A percentile compares a stretch with the other conserved stretches of the same genome.
Evolutionary conservation across 2,329 filamentous ascomycete species (phyloP).

Genomic region (Cytospora paraplurivora): DNA sequence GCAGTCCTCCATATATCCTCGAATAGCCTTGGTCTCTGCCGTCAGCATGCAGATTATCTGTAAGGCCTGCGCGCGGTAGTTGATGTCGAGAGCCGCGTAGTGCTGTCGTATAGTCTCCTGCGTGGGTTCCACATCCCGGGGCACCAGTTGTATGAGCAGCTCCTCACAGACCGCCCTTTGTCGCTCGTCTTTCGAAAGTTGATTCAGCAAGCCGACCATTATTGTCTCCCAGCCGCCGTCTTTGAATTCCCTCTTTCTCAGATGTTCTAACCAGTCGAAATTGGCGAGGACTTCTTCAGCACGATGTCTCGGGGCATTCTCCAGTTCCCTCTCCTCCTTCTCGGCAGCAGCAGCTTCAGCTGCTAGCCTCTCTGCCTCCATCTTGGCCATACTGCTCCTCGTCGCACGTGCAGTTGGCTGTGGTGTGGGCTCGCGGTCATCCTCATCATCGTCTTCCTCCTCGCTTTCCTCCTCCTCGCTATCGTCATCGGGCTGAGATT

Average conservation of each 20-base stretch:
- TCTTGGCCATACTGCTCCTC: constrained; percentile 80
- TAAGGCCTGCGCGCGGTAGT: constrained; percentile 76
- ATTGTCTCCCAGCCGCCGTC: constrained; percentile 92
- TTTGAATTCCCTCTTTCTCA: constrained; percentile 81
- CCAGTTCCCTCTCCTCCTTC: constrained; percentile 48
- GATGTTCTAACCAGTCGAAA: constrained; percentile 82
- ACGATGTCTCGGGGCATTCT: constrained; percentile 59
- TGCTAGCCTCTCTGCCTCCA: constrained; percentile 70
- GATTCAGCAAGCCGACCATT: constrained; percentile 81
- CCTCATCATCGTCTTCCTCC: constrained; percentile 56
- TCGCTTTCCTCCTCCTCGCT: constrained; percentile 65
- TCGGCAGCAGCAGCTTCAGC: constrained; percentile 60
- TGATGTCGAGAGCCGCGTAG: constrained; percentile 79
- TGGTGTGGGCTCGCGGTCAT: constrained; percentile 69
- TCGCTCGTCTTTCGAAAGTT: constrained; percentile 75
- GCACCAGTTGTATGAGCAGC: constrained; percentile 78
- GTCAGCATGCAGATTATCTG: constrained; percentile 87
- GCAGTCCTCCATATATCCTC: constrained; percentile 88
- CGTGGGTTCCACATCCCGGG: constrained; percentile 73
- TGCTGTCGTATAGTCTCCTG: constrained; percentile 71
- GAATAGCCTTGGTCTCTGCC: constrained; percentile 81
- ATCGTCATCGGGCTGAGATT: constrained; percentile 71
- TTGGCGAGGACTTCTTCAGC: constrained; percentile 74
- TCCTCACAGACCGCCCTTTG: constrained; percentile 74
- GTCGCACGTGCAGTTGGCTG: constrained; percentile 72